Evolutionary conservation across 2,329 filamentous ascomycete species (phyloP), one percentile per base, ranked within the genome.

Genomic region (Trichophyton mentagrophytes): DNA sequence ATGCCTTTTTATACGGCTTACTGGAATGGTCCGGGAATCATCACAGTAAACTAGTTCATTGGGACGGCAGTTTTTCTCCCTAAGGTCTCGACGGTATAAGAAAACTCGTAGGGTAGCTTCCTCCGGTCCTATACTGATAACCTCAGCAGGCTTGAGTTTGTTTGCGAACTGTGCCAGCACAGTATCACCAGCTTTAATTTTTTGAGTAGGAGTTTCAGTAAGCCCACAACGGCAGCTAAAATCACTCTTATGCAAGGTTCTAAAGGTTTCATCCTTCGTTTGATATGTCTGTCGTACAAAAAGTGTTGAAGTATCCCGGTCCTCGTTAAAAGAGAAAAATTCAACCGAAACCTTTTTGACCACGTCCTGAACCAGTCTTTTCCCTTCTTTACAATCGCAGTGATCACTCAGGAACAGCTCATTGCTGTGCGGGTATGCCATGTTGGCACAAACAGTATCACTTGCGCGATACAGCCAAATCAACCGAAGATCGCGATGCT

Each of bases 381-480:
- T 77, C 0, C 73, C 68, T 17, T 81, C 76, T 0, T 74, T 69
- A 64, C 89, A 93, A 0, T 85, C 87, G 72, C 89, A 92, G 62
- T 90, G 84, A 58, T 90, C 82, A 0, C 85, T 89, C 0, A 92
- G 72, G 63, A 93, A 93, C 0, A 93, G 71, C 70, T 95, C 89
- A 58, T 90, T 88, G 0, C 73, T 64, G 71, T 83, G 85, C 0
- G 86, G 85, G 65, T 92, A 95, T 8, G 78, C 79, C 72, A 85
- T 84, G 4, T 80, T 73, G 0, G 79, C 81, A 49, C 90, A 88
- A 0, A 85, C 81, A 0, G 89, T 93, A 60, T 93, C 85, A 0
- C 78, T 76, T 0, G 88, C 81, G 1, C 81, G 78, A 65, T 91
- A 92, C 0, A 93, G 75, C 88, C 88, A 93, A 0, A 87, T 78